Conservation (phyloP, 1,139 yeast genomes). For the Kodamaea sp. region DNA sequence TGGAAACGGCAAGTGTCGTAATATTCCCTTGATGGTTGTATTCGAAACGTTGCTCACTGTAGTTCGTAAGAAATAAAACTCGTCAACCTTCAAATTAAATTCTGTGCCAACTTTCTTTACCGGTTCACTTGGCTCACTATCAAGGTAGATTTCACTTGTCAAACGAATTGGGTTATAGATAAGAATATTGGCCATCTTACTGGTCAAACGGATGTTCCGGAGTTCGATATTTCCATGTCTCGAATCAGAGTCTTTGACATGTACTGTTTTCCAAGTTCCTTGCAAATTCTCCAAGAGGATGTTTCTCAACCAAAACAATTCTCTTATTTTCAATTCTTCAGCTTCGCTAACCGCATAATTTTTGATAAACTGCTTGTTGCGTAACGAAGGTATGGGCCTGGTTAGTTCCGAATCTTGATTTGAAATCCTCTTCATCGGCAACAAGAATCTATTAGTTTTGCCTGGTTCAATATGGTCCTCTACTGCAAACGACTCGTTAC, state of each 20-base stretch:
- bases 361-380: constrained; percentile 71
- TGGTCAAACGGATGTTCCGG: constrained; percentile 62
- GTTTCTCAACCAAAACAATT: constrained; percentile 80
- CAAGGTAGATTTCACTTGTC: constrained; percentile 12
- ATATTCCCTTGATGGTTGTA: constrained; percentile 49
- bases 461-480: constrained; percentile 43
- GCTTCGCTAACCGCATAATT: constrained; percentile 57
- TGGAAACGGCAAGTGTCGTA: constrained; percentile 66
- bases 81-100: constrained; percentile 37
- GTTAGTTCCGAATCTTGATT: constrained; percentile 44
- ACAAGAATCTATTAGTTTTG: constrained; percentile 59
- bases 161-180: constrained; percentile 33
- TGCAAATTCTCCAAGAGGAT: constrained; percentile 55
- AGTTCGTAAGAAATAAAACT: constrained; percentile 51
- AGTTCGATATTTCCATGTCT: constrained; percentile 64
- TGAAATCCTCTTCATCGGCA: constrained; percentile 66
- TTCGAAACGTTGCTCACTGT: constrained; percentile 47
- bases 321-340: constrained; percentile 57
- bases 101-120: constrained; percentile 18
- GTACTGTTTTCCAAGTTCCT: constrained; percentile 62
- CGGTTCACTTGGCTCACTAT: constrained; percentile 7
- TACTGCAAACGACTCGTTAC: constrained; percentile 18
- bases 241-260: constrained; percentile 10
- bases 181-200: constrained; percentile 52
- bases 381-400: constrained; percentile 69